These are phyloP conservation scores for Pichia cephalocereana DNA, from an alignment of 805 yeast species.

Conservation along the genomic window DNA sequence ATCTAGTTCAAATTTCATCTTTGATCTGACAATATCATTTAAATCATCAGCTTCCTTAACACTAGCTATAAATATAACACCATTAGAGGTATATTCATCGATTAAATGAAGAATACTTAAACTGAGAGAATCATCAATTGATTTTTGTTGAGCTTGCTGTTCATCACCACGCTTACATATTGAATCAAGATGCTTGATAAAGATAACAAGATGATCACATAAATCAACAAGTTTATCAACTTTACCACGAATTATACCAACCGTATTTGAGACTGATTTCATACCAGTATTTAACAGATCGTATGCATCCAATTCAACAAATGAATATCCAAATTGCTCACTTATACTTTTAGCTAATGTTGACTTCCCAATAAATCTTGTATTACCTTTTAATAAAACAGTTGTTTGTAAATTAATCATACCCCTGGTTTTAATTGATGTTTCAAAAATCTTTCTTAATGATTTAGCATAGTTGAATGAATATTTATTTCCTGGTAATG, in stretches of 20 bases:
- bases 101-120: slow-evolving; percentile 51
- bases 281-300: slow-evolving; percentile 60
- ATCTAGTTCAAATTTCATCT: slow-evolving; percentile 67
- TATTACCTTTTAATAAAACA: slow-evolving; percentile 55
- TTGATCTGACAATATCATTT: slow-evolving; percentile 55
- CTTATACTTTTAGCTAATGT: slow-evolving; percentile 50
- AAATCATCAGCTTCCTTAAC: slow-evolving; percentile 59
- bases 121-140: slow-evolving; percentile 30
- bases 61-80: slow-evolving; percentile 55
- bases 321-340: slow-evolving; percentile 52
- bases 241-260: slow-evolving; percentile 71
- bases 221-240: slow-evolving; percentile 51
- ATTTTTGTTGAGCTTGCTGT: slow-evolving; percentile 29
- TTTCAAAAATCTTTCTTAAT: slow-evolving; percentile 43
- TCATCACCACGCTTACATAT: slow-evolving; percentile 60
- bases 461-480: slow-evolving; percentile 41
- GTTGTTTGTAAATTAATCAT: slow-evolving; percentile 45
- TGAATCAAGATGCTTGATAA: slow-evolving; percentile 65
- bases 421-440: slow-evolving; percentile 32
- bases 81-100: slow-evolving; percentile 39
- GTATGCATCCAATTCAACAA: slow-evolving; percentile 61
- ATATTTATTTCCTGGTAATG: neutral
- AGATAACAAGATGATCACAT: slow-evolving; percentile 41
- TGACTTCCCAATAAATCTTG: slow-evolving; percentile 73
- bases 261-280: slow-evolving; percentile 50